A percentile compares a stretch with the other conserved stretches of the same genome.
Evolutionary conservation across 768 basidiomycete genomes (phyloP).

Genomic region (Cystofilobasidium ferigula): DNA sequence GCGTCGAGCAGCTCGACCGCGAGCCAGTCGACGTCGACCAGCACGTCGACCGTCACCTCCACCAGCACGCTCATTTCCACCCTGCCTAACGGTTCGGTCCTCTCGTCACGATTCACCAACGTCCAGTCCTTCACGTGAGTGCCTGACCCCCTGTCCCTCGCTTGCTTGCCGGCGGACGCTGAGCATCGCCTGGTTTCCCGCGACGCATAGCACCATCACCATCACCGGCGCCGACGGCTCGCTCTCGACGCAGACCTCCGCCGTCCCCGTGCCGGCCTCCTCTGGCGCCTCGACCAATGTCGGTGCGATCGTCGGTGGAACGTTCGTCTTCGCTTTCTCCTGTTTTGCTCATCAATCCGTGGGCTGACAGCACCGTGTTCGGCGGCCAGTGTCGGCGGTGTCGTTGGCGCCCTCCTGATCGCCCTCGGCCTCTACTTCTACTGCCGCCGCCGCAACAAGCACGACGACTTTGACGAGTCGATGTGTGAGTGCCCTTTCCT

Average conservation of each 20-base stretch:
- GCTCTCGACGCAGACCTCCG: not conserved
- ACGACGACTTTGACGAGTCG: constrained; percentile 25
- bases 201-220: constrained; percentile 19
- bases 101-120: not conserved
- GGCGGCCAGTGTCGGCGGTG: constrained; percentile 22
- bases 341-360: not conserved
- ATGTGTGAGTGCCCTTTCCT: constrained; percentile 17
- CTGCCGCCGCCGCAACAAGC: constrained; percentile 17
- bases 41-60: too few species aligned
- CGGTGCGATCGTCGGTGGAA: constrained; percentile 26
- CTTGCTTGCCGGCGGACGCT: not conserved
- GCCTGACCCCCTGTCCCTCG: not conserved
- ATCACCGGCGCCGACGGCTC: constrained; percentile 15
- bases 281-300: constrained; percentile 14
- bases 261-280: not conserved
- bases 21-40: not conserved
- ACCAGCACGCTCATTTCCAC: not conserved
- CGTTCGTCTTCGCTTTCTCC: constrained; percentile 7
- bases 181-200: too few species aligned
- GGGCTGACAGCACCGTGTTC: not conserved
- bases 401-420: constrained; percentile 20
- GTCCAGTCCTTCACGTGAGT: not conserved
- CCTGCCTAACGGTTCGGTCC: not conserved
- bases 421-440: constrained; percentile 20
- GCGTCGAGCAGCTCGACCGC: not conserved